Conservation (phyloP, 768 basidiomycete genomes). For the Auriscalpium microsporum region DNA sequence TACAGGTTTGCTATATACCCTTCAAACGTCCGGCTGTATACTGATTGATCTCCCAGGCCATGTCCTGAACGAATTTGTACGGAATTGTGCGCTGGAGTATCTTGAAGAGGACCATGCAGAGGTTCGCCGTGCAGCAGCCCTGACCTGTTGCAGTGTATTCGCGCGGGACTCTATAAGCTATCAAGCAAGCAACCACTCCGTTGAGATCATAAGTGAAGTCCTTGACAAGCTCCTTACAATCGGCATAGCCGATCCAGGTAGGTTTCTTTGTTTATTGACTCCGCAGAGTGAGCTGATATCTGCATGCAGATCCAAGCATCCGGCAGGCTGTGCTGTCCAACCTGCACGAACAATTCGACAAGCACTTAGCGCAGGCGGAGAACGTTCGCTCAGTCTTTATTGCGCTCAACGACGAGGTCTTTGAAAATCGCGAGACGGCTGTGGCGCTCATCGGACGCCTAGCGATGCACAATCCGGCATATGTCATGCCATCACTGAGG, state of each 20-base stretch:
- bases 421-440: constrained; percentile 87
- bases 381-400: constrained; percentile 97
- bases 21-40: not conserved
- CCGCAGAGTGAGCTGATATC: constrained; percentile 1
- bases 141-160: constrained; percentile 88
- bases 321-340: constrained; percentile 79
- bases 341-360: constrained; percentile 90
- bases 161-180: constrained; percentile 92
- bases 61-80: constrained; percentile 91
- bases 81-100: constrained; percentile 83
- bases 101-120: constrained; percentile 88
- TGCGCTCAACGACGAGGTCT: constrained; percentile 93
- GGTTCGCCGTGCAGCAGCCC: constrained; percentile 80
- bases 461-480: constrained; percentile 92
- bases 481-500: constrained; percentile 94
- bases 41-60: constrained; percentile 50
- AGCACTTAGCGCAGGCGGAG: constrained; percentile 94
- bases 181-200: constrained; percentile 91
- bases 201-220: constrained; percentile 95
- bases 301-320: constrained; percentile 41
- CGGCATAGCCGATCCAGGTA: constrained; percentile 93
- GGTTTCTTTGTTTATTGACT: not conserved
- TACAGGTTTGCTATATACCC: constrained; percentile 46
- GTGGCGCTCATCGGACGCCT: constrained; percentile 88
- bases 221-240: constrained; percentile 92